phyloP scores from a whole-genome alignment of 2,329 filamentous ascomycete species.

The Neofusicoccum kwambonambiense region DNA sequence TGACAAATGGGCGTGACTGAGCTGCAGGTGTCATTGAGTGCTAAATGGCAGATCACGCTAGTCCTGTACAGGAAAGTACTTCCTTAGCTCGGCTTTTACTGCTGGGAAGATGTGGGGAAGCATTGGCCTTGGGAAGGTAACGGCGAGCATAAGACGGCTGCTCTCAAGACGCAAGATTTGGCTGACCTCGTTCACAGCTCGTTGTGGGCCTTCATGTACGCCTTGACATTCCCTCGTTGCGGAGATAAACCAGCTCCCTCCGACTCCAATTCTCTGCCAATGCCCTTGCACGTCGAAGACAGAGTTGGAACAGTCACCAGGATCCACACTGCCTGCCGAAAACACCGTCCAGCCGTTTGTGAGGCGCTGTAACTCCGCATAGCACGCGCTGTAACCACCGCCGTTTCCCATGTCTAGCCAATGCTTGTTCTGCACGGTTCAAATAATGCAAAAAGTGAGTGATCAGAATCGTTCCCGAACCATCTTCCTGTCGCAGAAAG shows the following conservation, averaged over 20 bases:
- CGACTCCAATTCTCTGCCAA: not conserved
- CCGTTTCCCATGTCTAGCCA: not conserved
- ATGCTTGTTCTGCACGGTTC: not conserved
- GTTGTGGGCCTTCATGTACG: no score
- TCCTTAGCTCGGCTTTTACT: not conserved
- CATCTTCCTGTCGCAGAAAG: not conserved
- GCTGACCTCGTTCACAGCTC: not conserved
- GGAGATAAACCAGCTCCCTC: no score
- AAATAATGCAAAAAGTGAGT: not conserved
- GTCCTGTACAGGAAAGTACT: not conserved
- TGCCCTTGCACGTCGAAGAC: not conserved
- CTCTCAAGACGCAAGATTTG: no score
- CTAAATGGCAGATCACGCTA: not conserved
- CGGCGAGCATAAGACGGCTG: not conserved
- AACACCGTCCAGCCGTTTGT: not conserved
- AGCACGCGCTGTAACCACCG: no score
- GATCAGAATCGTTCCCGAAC: not conserved
- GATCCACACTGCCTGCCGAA: not conserved
- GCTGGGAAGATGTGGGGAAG: not conserved
- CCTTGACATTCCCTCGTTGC: no score
- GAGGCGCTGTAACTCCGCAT: not conserved
- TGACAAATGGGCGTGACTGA: not conserved
- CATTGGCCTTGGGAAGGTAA: not conserved
- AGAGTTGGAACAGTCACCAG: not conserved
- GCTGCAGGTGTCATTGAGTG: not conserved